Base-by-base conservation (phyloP, 2,329 filamentous ascomycete genomes). In the Aspergillus tamarii region DNA sequence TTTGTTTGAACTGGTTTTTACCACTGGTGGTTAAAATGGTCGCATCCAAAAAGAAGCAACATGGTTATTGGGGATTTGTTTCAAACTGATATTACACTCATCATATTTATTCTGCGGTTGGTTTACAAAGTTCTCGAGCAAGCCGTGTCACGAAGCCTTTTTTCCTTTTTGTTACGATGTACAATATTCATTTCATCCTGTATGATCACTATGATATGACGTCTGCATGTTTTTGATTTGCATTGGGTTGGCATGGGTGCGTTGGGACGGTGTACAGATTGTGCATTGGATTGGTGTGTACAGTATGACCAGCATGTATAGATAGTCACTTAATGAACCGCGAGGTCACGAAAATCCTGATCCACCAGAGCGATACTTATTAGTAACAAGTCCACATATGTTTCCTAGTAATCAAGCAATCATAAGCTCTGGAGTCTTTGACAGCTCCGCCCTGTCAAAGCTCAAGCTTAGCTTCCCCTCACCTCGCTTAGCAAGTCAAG, bases 31-130 rank as follows among this genome's bases (percentile, higher is more conserved):
- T 39, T 11, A 60, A 54, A 39, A 54, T 34, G 59, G 26, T 66
- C 61, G 63, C 67, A 66, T 66, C 53, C 64, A 64, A 68, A 66
- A 67, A 66, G 63, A 66, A 66, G 57, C 61, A 55, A 60, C 59
- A 26, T 57, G 48, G 59, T 63, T 34, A 57, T 59, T 57, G 60
- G 52, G 57, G 41, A 46, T 63, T 30, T 56, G 52, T 11, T 48
- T 45, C 26, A 11, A 43, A 23, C 57, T 55, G 60, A 32, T 48
- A 59, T 46, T 54, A 28, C 53, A 55, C 34, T 36, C 5, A 36
- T 36, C 10, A 3, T 56, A 48, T 30, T 28, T 28, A 58, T 36
- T 62, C 34, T 52, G 46, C 60, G 58, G 28, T 41, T 36, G 57
- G 59, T 55, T 59, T 59, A 11, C 45, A 28, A 41, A 8, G 45